Percentiles rank a stretch among this genome's conserved stretches.
Evolutionary conservation across 495 filamentous ascomycete genomes (phyloP).

Genomic region (Parathielavia appendiculata): DNA sequence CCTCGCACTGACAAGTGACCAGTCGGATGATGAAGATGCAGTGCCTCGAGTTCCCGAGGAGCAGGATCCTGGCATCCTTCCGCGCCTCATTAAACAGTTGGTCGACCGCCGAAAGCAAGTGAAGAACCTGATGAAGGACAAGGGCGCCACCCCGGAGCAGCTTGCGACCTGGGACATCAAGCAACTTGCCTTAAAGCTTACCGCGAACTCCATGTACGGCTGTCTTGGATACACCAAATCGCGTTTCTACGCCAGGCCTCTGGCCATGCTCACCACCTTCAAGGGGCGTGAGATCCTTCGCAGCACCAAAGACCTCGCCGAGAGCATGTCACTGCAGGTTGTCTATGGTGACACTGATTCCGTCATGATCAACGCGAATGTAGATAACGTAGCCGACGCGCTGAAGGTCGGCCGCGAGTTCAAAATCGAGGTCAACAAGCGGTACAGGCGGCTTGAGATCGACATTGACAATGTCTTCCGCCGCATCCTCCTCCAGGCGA

Average conservation of each 20-base stretch:
- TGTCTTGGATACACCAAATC: conserved; percentile 95
- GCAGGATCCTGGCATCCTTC: conserved; percentile 74
- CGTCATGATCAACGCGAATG: conserved; percentile 99
- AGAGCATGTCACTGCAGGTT: conserved; percentile 79
- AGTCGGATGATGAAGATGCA: conserved; percentile 78
- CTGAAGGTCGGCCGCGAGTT: conserved; percentile 74
- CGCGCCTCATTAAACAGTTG: conserved; percentile 81
- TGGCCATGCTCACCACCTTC: conserved; percentile 92
- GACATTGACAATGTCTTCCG: conserved; percentile 98
- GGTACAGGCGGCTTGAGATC: conserved; percentile 86
- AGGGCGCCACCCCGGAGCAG: conserved; percentile 76
- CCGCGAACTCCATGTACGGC: conserved; percentile 99
- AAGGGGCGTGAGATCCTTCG: conserved; percentile 97
- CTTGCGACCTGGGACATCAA: conserved; percentile 97
- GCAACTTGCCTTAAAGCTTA: conserved; percentile 92
- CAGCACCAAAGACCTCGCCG: conserved; percentile 90
- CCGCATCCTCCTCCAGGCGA: conserved; percentile 86
- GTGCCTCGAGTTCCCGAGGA: conserved; percentile 63
- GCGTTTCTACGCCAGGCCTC: conserved; percentile 90
- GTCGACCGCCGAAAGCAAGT: conserved; percentile 84
- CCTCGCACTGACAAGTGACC: conserved; percentile 21
- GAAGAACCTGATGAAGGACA: conserved; percentile 94
- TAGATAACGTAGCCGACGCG: conserved; percentile 86
- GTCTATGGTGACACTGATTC: conserved; percentile 99
- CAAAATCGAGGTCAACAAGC: conserved; percentile 72